phyloP scores from a whole-genome alignment of 2,329 filamentous ascomycete species.

The Mycosphaerella sp. region DNA sequence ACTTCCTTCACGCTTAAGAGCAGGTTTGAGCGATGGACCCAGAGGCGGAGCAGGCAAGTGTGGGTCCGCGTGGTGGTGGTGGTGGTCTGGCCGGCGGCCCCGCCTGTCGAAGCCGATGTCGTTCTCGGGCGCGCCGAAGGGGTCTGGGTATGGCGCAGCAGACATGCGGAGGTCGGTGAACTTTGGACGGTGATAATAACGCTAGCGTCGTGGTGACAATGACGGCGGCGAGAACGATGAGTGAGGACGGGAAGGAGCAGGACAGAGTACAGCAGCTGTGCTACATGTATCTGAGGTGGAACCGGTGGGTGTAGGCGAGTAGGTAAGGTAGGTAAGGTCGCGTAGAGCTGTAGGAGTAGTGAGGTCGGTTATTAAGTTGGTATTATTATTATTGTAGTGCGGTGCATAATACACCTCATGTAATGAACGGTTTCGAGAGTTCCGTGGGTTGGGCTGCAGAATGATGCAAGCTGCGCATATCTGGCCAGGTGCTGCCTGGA shows the following conservation, averaged over 20 bases:
- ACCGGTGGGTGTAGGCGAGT: no score
- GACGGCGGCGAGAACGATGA: neutral
- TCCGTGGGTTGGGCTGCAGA: no score
- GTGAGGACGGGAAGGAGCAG: neutral
- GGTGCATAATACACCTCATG: no score
- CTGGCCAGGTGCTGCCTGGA: no score
- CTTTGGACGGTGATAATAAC: neutral
- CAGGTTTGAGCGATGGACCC: constrained; percentile 28
- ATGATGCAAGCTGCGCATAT: no score
- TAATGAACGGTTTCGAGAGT: no score
- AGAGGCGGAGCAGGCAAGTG: constrained; percentile 30
- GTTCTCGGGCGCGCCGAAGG: neutral
- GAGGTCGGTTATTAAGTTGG: no score
- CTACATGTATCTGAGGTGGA: neutral
- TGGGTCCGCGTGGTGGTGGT: constrained; percentile 6
- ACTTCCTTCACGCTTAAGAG: constrained; percentile 31
- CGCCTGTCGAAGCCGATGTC: constrained; percentile 2
- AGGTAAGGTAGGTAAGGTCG: no score
- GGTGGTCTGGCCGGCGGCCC: constrained; percentile 3
- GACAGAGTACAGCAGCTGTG: neutral
- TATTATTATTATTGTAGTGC: no score
- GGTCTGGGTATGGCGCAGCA: constrained; percentile 1
- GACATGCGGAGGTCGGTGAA: neutral
- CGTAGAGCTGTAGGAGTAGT: no score
- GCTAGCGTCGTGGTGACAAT: neutral